Evolutionary conservation across 805 yeast genomes (phyloP).

Genomic region (Metschnikowia kofuensis): DNA sequence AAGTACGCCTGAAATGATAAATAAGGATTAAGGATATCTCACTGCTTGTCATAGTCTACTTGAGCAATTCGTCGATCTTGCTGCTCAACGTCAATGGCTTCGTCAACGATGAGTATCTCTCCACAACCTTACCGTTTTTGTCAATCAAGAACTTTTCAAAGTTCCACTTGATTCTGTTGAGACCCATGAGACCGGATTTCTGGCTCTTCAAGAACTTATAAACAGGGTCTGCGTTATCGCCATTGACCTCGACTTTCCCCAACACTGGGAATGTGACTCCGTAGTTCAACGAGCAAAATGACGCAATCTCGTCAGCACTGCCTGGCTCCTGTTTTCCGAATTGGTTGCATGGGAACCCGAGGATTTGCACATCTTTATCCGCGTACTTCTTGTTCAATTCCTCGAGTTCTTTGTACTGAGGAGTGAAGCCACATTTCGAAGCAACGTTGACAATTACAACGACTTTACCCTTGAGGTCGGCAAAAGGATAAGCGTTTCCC

Average conservation of each 20-base stretch:
- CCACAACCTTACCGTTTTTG: conserved; percentile 40
- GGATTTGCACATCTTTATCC: conserved; percentile 33
- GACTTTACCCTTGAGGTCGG: conserved; percentile 69
- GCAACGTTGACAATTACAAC: conserved; percentile 86
- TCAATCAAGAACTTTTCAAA: conserved; percentile 43
- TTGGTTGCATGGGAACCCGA: conserved; percentile 47
- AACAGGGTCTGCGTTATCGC: conserved; percentile 74
- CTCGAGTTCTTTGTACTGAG: conserved; percentile 42
- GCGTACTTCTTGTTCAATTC: conserved; percentile 40
- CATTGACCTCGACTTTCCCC: conserved; percentile 88
- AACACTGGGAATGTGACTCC: conserved; percentile 91
- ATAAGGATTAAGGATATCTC: too few species aligned
- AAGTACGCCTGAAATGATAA: too few species aligned
- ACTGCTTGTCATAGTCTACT: not conserved
- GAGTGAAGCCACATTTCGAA: conserved; percentile 57
- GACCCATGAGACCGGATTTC: conserved; percentile 47
- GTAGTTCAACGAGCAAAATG: conserved; percentile 74
- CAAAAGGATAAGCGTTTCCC: conserved; percentile 58
- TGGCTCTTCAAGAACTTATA: conserved; percentile 69
- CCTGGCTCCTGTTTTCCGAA: conserved; percentile 45
- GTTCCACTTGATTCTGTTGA: conserved; percentile 44
- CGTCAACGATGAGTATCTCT: conserved; percentile 66
- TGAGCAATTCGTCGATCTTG: conserved; percentile 20
- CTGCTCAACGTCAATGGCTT: conserved; percentile 31
- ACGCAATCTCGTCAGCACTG: conserved; percentile 55